These are phyloP conservation scores for Macrophomina phaseolina DNA, from an alignment of 2,329 filamentous ascomycete genomes.

Conservation along the genomic window DNA sequence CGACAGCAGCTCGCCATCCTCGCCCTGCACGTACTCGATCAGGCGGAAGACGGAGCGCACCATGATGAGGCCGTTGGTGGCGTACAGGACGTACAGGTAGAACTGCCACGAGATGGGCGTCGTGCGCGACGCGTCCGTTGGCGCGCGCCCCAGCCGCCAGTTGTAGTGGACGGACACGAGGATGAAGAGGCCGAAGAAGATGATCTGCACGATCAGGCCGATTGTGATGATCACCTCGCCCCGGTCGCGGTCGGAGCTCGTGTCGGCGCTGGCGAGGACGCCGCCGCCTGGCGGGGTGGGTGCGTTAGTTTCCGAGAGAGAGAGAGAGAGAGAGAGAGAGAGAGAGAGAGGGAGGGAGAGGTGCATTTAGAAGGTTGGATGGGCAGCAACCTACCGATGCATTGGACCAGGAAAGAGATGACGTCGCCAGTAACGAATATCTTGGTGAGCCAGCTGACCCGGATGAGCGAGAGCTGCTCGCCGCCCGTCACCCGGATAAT, in stretches of 20 bases:
- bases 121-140: slow-evolving; percentile 26
- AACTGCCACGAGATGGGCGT: background rate
- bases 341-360: too few species aligned
- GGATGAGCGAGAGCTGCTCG: slow-evolving; percentile 43
- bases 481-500: slow-evolving; percentile 44
- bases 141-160: slow-evolving; percentile 30
- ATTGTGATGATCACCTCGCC: slow-evolving; percentile 29
- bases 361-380: too few species aligned
- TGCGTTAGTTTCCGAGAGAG: background rate
- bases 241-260: too few species aligned
- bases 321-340: too few species aligned
- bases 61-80: background rate
- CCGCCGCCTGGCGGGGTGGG: slow-evolving; percentile 3
- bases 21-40: slow-evolving; percentile 40
- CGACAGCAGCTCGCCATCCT: slow-evolving; percentile 50
- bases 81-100: background rate
- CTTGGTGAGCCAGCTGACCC: slow-evolving; percentile 46
- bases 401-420: slow-evolving; percentile 49
- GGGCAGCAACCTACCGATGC: slow-evolving; percentile 7
- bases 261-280: background rate
- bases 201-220: slow-evolving; percentile 41
- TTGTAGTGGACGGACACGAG: slow-evolving; percentile 39
- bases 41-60: slow-evolving; percentile 2
- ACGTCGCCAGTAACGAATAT: slow-evolving; percentile 51
- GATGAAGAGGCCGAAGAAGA: slow-evolving; percentile 59